A percentile compares a stretch with the other conserved stretches of the same genome.
Evolutionary conservation across 2,329 filamentous ascomycete genomes (phyloP).

Genomic region (Fusarium globosum): DNA sequence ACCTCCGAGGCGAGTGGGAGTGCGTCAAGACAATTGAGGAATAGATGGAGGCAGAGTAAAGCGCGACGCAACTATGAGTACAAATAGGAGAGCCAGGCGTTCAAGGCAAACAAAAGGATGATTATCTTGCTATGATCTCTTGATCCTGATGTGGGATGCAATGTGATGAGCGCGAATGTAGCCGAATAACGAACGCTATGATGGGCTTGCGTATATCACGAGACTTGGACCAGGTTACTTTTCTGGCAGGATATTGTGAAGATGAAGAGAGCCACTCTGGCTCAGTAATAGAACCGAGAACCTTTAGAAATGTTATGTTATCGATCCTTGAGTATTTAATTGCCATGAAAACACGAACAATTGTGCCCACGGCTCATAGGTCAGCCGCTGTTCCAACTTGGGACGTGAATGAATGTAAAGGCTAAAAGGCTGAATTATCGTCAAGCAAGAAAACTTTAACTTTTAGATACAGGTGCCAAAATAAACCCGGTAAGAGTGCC

Average conservation of each 20-base stretch:
- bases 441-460: neutral
- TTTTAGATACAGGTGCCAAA: neutral
- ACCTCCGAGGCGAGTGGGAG: slow-evolving; percentile 95
- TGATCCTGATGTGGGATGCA: slow-evolving; percentile 26
- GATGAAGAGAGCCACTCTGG: slow-evolving; percentile 2
- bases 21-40: slow-evolving; percentile 97
- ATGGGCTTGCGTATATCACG: slow-evolving; percentile 1
- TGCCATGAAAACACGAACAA: neutral
- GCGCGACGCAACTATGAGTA: slow-evolving; percentile 74
- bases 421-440: slow-evolving; percentile 38
- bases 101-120: slow-evolving; percentile 47
- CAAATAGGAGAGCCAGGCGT: slow-evolving; percentile 50
- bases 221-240: neutral
- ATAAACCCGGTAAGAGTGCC: neutral
- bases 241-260: neutral
- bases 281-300: slow-evolving; percentile 19
- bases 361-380: neutral
- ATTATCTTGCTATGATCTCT: slow-evolving; percentile 40
- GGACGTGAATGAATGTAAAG: slow-evolving; percentile 31
- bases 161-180: slow-evolving; percentile 18
- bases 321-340: neutral
- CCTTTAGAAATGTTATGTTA: slow-evolving; percentile 11
- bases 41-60: slow-evolving; percentile 67
- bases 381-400: slow-evolving; percentile 2
- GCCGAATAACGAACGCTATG: slow-evolving; percentile 3